Evolutionary conservation across 352 stramenopile species (phyloP), one percentile per base, ranked within the genome.

Genomic region (Pythium brachiatum): DNA sequence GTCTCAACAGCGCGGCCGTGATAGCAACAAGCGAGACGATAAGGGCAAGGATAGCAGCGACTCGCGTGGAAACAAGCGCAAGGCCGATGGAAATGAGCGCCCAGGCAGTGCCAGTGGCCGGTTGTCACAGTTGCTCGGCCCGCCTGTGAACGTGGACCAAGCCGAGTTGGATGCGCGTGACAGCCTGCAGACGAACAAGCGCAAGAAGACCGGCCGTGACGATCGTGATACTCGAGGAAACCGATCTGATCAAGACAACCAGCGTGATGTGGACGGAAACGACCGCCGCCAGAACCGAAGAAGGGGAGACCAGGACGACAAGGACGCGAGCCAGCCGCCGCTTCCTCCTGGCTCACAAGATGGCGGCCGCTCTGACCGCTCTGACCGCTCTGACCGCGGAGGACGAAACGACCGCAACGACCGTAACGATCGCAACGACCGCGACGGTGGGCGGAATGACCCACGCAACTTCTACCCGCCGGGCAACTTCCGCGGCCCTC

Each of bases 91-190:
- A 2, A 43, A 51, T 1, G 64, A 57, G 34, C 64, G 64, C 31
- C 54, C 58, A 7, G 50, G 54, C 12, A 64, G 66, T 31, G 60
- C 57, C 8, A 66, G 66, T 46, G 68, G 70, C n/a, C 66, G 75
- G 0, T 21, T 89, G 36, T 72, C 81, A 1, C 67, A 83, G 31
- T 50, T 87, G 53, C 76, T 93, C 7, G 83, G 83, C 0, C 83
- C 83, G 1, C 83, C 83, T 0, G 80, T 93, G 46, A 93, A 91
- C 57, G 79, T 89, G 25, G 80, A 91, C 53, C 83, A 93, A 48
- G 83, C 83, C 2, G 77, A 93, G 54, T 54, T 93, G 12, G 83
- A 93, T 53, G 83, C 81, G 0, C 78, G 81, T 44, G 80, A 88
- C 31, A 89, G 77, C 21, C 27, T 89, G 18, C 39, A 72, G 34